Conservation (phyloP, 1,284 basidiomycete species). For the Cystobasidium pallidum region DNA sequence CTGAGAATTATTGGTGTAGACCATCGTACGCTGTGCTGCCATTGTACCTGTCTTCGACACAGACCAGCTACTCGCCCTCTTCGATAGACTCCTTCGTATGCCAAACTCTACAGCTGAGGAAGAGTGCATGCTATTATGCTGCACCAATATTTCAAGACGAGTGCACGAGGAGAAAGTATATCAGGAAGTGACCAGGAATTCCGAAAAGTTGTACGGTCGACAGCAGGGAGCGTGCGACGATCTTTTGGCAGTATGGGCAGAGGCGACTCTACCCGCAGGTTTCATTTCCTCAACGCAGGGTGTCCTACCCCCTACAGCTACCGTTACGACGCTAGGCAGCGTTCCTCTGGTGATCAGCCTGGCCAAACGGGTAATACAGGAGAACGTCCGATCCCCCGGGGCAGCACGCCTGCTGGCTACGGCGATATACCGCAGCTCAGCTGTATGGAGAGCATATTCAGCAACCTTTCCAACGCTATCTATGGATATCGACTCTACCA, state of each 20-base stretch:
- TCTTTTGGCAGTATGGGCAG: slow-evolving; percentile 4
- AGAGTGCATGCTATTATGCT: not conserved
- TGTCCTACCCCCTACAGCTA: not conserved
- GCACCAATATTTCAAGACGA: not conserved
- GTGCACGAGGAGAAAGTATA: not conserved
- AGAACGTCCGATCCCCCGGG: not conserved
- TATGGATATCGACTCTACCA: not conserved
- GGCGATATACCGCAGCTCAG: not conserved
- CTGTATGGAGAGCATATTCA: not conserved
- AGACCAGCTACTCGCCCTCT: slow-evolving; percentile 3
- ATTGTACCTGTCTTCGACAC: slow-evolving; percentile 1
- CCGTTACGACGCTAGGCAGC: no score
- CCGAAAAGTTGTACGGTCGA: not conserved
- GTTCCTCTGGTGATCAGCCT: not conserved
- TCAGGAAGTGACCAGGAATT: not conserved
- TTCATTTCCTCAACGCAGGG: not conserved
- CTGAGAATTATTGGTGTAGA: not conserved
- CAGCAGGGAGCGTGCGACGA: not conserved
- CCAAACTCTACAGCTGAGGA: not conserved
- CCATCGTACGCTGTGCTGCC: slow-evolving; percentile 4
- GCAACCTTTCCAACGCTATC: not conserved
- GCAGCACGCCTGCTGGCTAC: not conserved
- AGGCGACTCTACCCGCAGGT: not conserved
- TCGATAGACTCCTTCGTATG: not conserved
- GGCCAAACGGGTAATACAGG: not conserved